These are phyloP conservation scores for Lactifluus subvellereus DNA, from an alignment of 768 basidiomycete species.

Conservation along the genomic window DNA sequence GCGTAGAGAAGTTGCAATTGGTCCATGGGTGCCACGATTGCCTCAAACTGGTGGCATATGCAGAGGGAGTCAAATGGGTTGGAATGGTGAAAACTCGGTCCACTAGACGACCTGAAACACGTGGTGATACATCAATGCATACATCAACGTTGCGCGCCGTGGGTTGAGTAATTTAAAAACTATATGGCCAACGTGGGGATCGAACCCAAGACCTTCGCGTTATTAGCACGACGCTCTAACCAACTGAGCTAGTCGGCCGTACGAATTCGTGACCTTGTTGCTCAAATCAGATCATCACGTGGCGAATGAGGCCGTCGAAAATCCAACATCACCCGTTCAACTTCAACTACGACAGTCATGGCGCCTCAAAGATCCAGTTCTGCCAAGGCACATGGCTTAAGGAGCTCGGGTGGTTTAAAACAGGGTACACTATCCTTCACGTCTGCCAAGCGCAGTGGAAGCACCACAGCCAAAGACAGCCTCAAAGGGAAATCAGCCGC, in stretches of 20 bases:
- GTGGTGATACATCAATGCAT: neutral
- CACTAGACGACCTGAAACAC: neutral
- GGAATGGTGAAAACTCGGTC: neutral
- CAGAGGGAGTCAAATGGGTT: neutral
- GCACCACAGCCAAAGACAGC: constrained; percentile 13
- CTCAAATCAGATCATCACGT: neutral
- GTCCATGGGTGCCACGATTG: constrained; percentile 9
- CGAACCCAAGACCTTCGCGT: constrained; percentile 31
- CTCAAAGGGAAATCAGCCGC: constrained; percentile 14
- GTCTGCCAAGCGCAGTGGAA: constrained; percentile 23
- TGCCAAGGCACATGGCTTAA: neutral
- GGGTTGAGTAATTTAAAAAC: neutral
- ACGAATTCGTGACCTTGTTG: rapidly evolving
- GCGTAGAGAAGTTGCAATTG: constrained; percentile 3
- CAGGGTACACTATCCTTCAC: constrained; percentile 22
- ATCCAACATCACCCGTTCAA: neutral
- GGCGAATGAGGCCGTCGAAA: neutral
- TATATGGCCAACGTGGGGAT: constrained; percentile 28
- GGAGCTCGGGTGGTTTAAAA: constrained; percentile 7
- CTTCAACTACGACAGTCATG: constrained; percentile 7
- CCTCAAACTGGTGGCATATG: constrained; percentile 1
- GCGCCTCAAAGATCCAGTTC: constrained; percentile 17
- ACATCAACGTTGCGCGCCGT: too few species aligned
- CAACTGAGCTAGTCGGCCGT: constrained; percentile 88
- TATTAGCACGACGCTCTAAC: constrained; percentile 92